Base-by-base conservation (phyloP, 1,284 basidiomycete species). In the Tremellales sp. region DNA sequence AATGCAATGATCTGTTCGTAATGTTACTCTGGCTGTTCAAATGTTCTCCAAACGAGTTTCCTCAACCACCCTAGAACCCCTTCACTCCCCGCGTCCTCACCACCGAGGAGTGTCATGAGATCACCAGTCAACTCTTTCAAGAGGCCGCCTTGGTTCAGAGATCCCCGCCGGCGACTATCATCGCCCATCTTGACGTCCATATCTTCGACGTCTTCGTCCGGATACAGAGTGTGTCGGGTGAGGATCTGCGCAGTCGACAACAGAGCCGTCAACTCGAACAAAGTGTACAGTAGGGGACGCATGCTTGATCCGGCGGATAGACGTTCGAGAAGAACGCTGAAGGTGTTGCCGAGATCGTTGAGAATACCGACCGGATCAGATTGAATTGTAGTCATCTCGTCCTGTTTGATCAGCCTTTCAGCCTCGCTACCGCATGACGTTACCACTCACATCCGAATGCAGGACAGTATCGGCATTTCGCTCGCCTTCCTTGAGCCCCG, bases 111-210 rank as follows among this genome's bases (percentile, higher is more conserved):
- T 8, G 79, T 76, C 59, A 82, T 81, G 48, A 89, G 60, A 68
- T 90, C 88, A 2, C 78, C 78, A 39, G 82, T 82, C 78, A 90
- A 82, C 74, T 89, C 86, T 2, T 84, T 83, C 12, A 84, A 82
- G 80, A 85, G 84, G 3, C 39, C 39, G 23, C 19, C 39, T 12
- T 40, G 19, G 15, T 21, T 21, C 7, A 22, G 19, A 10, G 19
- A 22, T 5, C 12, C 23, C 7, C 23, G 4, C 39, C 23, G 19
- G 15, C 19, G 6, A n/a, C 23, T 40, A 12, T 24, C 24, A 40
- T 8, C 35, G 29, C 40, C 10, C 42, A 39, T 11, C 51, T 42
- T 44, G 24, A 52, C 48, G 46, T 73, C 52, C n/a, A 58, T 36
- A 24, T 53, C 51, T 31, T 55, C 56, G 48, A 52, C 29, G 22